Base-by-base conservation (phyloP, 2,329 filamentous ascomycete genomes). In the Seiridium cupressi region DNA sequence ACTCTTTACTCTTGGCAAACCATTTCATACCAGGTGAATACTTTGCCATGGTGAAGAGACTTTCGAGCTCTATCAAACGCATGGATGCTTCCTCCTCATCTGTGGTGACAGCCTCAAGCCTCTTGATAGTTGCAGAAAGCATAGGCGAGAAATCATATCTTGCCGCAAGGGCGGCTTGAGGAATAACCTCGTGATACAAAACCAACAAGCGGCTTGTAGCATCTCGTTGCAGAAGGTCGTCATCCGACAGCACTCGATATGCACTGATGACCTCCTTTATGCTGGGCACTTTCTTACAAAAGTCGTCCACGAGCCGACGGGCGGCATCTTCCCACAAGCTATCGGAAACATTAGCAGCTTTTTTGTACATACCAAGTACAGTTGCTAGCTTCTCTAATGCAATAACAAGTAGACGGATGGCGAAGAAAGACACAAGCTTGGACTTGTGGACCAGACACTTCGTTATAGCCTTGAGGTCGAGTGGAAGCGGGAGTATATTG, bases 61-160 rank as follows among this genome's bases (percentile, higher is more conserved):
- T 91, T 71, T 93, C 89, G 35, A 97, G 78, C 73, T 96, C 91
- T 68, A 93, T 84, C 8, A 90, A 73, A 31, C 85, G 79, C 51
- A 93, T 77, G 1, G 81, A 81, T 55, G 80, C 74, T 54, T 81
- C 76, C 57, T 79, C 75, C 3, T 76, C 74, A 51, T 85, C 79
- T 47, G 82, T 79, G 3, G 82, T 79, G 3, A 79, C 74, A 13
- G 81, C 77, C 48, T 89, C 85, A 8, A 92, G 74, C 38, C 81
- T 81, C 59, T 84, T 80, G 51, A 98, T 77, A 1, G 88, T 84
- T 61, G 87, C 84, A 6, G 89, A 87, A 13, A 99, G 81, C 26
- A 90, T 83, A 0, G 89, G 79, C 0, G 94, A 95, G 3, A 96
- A 89, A 69, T 98, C 95, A 68, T 97, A 95, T 65, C 90, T 95